Evolutionary conservation across 208 protist genomes (phyloP).

Genomic region (Leishmania guyanensis): DNA sequence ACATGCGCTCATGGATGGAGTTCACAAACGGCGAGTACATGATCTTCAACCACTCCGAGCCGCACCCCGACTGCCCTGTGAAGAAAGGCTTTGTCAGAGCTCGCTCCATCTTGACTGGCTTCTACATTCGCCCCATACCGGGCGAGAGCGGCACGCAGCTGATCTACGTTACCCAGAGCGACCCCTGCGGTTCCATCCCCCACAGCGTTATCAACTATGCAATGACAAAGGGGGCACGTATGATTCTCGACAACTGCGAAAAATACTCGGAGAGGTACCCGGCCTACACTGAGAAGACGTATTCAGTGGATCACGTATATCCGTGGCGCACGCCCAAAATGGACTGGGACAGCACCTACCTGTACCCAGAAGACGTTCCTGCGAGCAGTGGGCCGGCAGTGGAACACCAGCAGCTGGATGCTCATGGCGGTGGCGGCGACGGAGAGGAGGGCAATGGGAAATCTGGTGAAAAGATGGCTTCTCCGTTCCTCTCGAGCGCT

Average conservation of each 20-base stretch:
- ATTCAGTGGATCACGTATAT: slow-evolving; percentile 51
- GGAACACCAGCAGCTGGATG: background rate
- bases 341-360: slow-evolving; percentile 71
- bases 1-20: slow-evolving; percentile 93
- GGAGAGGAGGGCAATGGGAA: background rate
- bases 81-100: slow-evolving; percentile 83
- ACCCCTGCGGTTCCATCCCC: slow-evolving; percentile 84
- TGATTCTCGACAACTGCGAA: slow-evolving; percentile 69
- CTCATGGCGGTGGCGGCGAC: background rate
- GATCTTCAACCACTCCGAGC: slow-evolving; percentile 92
- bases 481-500: slow-evolving; percentile 7
- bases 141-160: slow-evolving; percentile 50
- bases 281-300: slow-evolving; percentile 52
- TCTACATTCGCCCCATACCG: slow-evolving; percentile 68
- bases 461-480: background rate
- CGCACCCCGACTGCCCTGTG: slow-evolving; percentile 71
- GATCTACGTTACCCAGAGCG: slow-evolving; percentile 86
- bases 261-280: slow-evolving; percentile 71
- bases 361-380: slow-evolving; percentile 65
- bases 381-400: background rate
- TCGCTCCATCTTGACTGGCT: slow-evolving; percentile 83
- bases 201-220: slow-evolving; percentile 81
- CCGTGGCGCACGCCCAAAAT: slow-evolving; percentile 84
- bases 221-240: slow-evolving; percentile 63
- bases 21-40: slow-evolving; percentile 89